phyloP scores from a whole-genome alignment of 2,329 filamentous ascomycete species.

The Coniosporium uncinatum region DNA sequence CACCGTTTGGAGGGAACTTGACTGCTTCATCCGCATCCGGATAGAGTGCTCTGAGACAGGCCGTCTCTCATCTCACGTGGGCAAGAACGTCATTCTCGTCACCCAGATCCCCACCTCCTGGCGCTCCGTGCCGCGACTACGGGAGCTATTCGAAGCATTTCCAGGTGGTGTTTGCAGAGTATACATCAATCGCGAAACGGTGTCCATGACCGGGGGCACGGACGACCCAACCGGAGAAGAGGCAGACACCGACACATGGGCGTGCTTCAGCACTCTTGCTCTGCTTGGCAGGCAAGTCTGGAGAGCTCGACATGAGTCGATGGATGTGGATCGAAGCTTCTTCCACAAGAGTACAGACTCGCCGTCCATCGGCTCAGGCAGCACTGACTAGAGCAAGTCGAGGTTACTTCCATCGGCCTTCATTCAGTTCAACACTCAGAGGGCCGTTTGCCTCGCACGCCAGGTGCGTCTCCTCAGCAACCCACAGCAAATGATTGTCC shows the following conservation, averaged over 20 bases:
- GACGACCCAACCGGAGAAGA: too few relatives aligned
- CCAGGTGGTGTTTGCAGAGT: conserved; percentile 93
- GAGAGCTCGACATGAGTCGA: too few relatives aligned
- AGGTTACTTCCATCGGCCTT: too few relatives aligned
- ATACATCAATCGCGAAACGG: conserved; percentile 96
- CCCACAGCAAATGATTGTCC: conserved; percentile 88
- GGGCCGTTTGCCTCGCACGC: conserved; percentile 97
- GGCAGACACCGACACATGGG: too few relatives aligned
- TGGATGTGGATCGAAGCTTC: too few relatives aligned
- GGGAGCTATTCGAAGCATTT: conserved; percentile 89
- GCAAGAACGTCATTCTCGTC: conserved; percentile 88
- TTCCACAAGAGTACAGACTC: too few relatives aligned
- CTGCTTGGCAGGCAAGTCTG: too few relatives aligned
- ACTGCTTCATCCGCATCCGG: conserved; percentile 85
- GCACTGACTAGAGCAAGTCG: too few relatives aligned
- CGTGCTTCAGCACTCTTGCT: too few relatives aligned
- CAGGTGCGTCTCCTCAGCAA: conserved; percentile 88
- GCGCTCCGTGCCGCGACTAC: conserved; percentile 77
- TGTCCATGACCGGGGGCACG: too few relatives aligned
- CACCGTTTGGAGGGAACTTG: conserved; percentile 81
- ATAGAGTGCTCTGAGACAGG: too few relatives aligned
- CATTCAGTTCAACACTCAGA: conserved; percentile 97
- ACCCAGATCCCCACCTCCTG: conserved; percentile 88
- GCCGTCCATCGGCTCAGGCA: too few relatives aligned
- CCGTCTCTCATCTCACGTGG: conserved; percentile 92